These are phyloP conservation scores for Cronartium quercuum DNA, from an alignment of 1,284 basidiomycete genomes.

Conservation along the genomic window DNA sequence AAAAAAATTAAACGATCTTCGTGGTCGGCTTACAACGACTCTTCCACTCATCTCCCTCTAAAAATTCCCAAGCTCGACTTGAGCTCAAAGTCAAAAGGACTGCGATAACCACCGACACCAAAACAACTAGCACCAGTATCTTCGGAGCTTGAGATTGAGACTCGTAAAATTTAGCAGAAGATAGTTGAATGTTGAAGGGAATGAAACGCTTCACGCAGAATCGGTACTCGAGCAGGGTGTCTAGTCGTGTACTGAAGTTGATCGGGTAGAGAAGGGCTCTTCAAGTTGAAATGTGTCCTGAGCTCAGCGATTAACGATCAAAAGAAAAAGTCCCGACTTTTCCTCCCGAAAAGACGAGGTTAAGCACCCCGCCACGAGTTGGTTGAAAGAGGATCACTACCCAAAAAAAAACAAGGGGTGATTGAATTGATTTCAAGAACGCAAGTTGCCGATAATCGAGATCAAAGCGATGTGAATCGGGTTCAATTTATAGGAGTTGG, in stretches of 20 bases:
- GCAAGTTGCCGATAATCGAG: too few relatives aligned
- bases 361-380: too few relatives aligned
- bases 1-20: background rate
- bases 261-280: background rate
- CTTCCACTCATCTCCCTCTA: slow-evolving; percentile 6
- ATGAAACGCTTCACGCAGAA: background rate
- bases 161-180: background rate
- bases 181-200: background rate
- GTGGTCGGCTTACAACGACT: slow-evolving; percentile 1
- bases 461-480: too few relatives aligned
- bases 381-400: too few relatives aligned
- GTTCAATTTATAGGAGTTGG: too few relatives aligned
- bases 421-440: too few relatives aligned
- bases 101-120: background rate
- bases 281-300: background rate
- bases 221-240: background rate
- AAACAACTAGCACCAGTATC: background rate
- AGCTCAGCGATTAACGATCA: background rate
- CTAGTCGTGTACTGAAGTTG: background rate
- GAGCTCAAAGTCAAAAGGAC: background rate
- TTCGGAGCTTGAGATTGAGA: background rate
- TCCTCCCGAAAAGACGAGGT: too few relatives aligned
- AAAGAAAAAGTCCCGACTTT: too few relatives aligned
- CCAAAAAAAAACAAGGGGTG: too few relatives aligned
- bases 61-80: background rate